Percentiles rank a stretch among this genome's conserved stretches.
phyloP scores from a whole-genome alignment of 306 rosid genomes.

The Fragaria iinumae region DNA sequence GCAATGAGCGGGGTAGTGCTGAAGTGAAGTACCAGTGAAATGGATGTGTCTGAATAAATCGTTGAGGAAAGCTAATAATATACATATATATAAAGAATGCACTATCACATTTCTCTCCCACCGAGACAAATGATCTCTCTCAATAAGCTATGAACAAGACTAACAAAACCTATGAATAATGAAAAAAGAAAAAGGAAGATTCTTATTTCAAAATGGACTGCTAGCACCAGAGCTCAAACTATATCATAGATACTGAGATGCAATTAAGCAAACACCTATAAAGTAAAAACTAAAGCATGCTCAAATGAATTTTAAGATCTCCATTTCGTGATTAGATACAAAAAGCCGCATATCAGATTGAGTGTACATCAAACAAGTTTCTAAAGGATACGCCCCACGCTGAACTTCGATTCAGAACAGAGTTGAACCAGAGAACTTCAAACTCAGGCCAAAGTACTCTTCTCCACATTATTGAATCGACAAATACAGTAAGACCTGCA shows the following conservation, averaged over 20 bases:
- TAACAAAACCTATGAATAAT: background rate
- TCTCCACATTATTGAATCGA: conserved; percentile 91
- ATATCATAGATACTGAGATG: background rate
- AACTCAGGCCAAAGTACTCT: conserved; percentile 93
- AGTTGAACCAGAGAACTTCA: conserved; percentile 96
- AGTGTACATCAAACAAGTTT: background rate
- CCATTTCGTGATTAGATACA: background rate
- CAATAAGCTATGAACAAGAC: background rate
- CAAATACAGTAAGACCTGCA: conserved; percentile 70
- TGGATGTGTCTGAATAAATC: conserved; percentile 63
- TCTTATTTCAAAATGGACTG: background rate
- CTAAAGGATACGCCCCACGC: conserved; percentile 95
- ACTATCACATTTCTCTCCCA: background rate
- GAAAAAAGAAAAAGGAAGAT: background rate
- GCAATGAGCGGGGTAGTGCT: conserved; percentile 85
- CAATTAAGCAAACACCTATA: background rate
- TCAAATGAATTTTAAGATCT: background rate
- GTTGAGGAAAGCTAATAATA: conserved; percentile 38
- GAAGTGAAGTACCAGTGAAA: conserved; percentile 94
- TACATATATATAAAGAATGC: background rate
- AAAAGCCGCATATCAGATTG: background rate
- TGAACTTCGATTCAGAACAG: conserved; percentile 86
- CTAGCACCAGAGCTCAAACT: background rate
- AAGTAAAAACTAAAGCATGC: conserved; percentile 1
- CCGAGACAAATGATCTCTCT: background rate